These are phyloP conservation scores for Pythium apleroticum DNA, from an alignment of 352 stramenopile species.

Conservation along the genomic window DNA sequence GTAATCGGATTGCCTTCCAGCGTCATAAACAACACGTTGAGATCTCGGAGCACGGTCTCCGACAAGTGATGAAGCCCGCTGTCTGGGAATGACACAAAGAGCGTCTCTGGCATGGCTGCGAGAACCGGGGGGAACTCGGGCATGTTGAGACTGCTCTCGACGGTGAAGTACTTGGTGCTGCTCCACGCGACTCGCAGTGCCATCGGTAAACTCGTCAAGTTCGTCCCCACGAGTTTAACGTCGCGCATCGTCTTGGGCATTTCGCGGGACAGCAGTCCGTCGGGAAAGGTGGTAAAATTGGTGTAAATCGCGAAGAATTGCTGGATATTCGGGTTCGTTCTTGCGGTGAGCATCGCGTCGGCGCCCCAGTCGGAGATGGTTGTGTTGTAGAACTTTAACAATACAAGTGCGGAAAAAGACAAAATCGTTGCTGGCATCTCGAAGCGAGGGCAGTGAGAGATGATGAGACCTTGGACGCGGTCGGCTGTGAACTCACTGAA, in stretches of 20 bases:
- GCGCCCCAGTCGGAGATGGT: not conserved
- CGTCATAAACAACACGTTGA: too few species aligned
- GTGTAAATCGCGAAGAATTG: not conserved
- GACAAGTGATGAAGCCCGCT: too few species aligned
- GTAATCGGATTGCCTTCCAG: too few species aligned
- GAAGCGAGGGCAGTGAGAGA: conserved; percentile 8
- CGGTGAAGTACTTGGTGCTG: not conserved
- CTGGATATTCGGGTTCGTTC: not conserved
- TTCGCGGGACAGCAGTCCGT: not conserved
- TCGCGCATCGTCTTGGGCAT: not conserved
- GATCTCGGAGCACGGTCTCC: too few species aligned
- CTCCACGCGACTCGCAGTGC: not conserved
- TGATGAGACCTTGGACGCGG: not conserved
- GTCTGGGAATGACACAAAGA: too few species aligned
- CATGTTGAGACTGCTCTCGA: too few species aligned
- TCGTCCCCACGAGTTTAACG: conserved; percentile 6
- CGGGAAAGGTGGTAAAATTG: conserved; percentile 2
- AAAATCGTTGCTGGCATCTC: conserved; percentile 1
- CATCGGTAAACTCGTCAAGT: not conserved
- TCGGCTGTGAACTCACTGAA: not conserved
- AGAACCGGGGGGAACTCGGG: too few species aligned
- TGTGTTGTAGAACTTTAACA: conserved; percentile 19
- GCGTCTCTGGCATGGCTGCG: too few species aligned
- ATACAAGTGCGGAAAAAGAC: not conserved
- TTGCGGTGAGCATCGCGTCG: not conserved